Conservation (phyloP, 169 alveolate genomes). For the Amoebophrya sp. region DNA sequence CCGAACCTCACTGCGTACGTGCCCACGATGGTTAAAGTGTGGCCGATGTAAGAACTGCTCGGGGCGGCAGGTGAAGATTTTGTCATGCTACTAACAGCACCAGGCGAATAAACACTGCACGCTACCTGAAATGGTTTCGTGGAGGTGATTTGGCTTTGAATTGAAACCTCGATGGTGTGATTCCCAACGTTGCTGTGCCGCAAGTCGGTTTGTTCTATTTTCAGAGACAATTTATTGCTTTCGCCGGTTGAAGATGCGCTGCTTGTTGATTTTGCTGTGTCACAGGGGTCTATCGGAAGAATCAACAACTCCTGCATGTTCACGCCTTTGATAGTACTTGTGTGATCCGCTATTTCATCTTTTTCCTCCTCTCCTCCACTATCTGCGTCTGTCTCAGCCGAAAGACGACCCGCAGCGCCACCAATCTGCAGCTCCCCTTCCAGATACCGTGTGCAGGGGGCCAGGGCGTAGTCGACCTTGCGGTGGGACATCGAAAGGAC, state of each 20-base stretch:
- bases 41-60: neutral
- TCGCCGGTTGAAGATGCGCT: no score
- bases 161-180: neutral
- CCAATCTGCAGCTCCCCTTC: neutral
- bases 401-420: no score
- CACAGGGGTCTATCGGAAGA: neutral
- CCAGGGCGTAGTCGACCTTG: neutral
- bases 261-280: no score
- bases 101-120: neutral
- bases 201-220: neutral
- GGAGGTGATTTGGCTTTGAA: neutral
- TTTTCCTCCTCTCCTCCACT: no score
- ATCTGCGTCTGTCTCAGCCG: no score
- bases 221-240: neutral
- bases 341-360: neutral
- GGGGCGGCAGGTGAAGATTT: no score
- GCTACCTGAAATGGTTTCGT: neutral
- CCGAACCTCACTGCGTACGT: neutral
- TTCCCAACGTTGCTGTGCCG: neutral
- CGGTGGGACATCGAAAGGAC: neutral
- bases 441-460: conserved; percentile 5
- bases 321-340: neutral
- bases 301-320: neutral
- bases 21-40: neutral
- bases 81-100: no score